phyloP scores from a whole-genome alignment of 1,284 basidiomycete genomes.

The Cutaneotrichosporon sp. region DNA sequence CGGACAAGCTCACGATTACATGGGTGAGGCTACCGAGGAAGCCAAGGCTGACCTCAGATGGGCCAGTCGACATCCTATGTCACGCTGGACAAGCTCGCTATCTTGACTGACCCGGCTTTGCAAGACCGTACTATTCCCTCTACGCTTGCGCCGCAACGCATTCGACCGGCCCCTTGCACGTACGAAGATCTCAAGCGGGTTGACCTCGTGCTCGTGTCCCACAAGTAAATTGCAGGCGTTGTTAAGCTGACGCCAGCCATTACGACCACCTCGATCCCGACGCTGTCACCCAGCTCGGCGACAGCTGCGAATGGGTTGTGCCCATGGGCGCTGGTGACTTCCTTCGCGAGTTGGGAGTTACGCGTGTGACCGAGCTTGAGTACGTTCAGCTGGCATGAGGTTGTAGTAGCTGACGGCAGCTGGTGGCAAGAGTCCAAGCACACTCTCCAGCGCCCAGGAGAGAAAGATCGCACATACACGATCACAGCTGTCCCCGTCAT shows the following conservation, averaged over 20 bases:
- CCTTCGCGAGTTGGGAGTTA: constrained; percentile 37
- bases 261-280: constrained; percentile 47
- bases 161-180: constrained; percentile 49
- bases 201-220: constrained; percentile 51
- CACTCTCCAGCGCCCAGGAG: constrained; percentile 22
- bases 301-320: constrained; percentile 45
- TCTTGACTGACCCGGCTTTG: constrained; percentile 53
- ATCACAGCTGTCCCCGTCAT: constrained; percentile 44
- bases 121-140: constrained; percentile 49
- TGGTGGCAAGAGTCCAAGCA: constrained; percentile 46
- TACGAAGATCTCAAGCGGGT: constrained; percentile 47
- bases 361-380: constrained; percentile 45
- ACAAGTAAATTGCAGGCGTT: constrained; percentile 41
- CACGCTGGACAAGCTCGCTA: constrained; percentile 50
- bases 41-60: constrained; percentile 26
- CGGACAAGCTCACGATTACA: constrained; percentile 42
- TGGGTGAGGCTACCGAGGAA: constrained; percentile 27
- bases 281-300: constrained; percentile 42
- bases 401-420: too few relatives aligned
- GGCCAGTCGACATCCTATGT: constrained; percentile 51
- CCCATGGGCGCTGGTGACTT: constrained; percentile 41
- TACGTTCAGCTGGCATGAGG: too few relatives aligned
- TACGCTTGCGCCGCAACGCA: constrained; percentile 45
- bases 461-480: constrained; percentile 31
- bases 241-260: constrained; percentile 27